A percentile compares a stretch with the other conserved stretches of the same genome.
phyloP scores from a whole-genome alignment of 306 rosid genomes.

The Sechiopsis laciniata region DNA sequence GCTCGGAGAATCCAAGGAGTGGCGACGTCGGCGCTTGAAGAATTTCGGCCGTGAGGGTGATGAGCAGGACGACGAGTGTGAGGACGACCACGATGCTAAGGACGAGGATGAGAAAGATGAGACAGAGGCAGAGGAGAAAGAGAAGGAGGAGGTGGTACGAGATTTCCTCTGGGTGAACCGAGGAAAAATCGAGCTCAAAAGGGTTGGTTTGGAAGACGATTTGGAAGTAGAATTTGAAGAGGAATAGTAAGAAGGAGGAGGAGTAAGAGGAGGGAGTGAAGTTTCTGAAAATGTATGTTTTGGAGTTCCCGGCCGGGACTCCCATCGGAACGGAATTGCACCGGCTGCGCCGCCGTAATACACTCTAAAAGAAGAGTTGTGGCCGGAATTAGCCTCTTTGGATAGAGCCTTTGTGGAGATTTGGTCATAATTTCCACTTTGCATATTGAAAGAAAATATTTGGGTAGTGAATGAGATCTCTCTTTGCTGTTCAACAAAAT shows the following conservation, averaged over 20 bases:
- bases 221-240: neutral
- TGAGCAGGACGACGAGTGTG: conserved; percentile 8
- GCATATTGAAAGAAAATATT: conserved; percentile 16
- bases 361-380: conserved; percentile 41
- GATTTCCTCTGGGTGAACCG: conserved; percentile 9
- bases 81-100: conserved; percentile 16
- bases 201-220: conserved; percentile 19
- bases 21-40: conserved; percentile 10
- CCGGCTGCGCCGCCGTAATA: conserved; percentile 49
- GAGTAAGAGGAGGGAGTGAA: conserved; percentile 45
- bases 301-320: conserved; percentile 57
- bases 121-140: conserved; percentile 24
- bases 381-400: conserved; percentile 31
- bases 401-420: conserved; percentile 29
- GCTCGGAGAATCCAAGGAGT: neutral
- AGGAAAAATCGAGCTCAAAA: conserved; percentile 19
- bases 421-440: neutral
- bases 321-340: conserved; percentile 51
- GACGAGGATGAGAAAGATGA: conserved; percentile 25
- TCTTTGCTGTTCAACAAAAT: neutral
- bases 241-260: conserved; percentile 44
- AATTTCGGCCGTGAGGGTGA: conserved; percentile 1
- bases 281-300: conserved; percentile 33
- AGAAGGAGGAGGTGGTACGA: conserved; percentile 26
- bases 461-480: neutral